phyloP scores from a whole-genome alignment of 768 basidiomycete species.

The Hericium alpestre region DNA sequence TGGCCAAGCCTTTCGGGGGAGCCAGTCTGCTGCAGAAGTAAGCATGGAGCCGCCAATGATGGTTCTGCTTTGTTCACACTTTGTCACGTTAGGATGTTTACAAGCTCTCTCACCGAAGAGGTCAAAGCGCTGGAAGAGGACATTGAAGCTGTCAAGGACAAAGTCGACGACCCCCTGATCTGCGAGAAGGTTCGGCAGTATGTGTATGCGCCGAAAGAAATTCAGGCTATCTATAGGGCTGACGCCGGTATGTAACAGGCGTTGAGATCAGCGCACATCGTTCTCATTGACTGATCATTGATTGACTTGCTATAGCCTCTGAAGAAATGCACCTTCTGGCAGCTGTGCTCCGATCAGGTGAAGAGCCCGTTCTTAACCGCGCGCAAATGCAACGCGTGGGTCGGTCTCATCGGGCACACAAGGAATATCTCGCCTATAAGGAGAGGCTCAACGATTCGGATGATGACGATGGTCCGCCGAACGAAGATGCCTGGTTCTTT shows the following conservation, averaged over 20 bases:
- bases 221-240: slow-evolving; percentile 69
- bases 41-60: slow-evolving; percentile 3
- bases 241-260: slow-evolving; percentile 58
- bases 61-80: neutral
- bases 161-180: slow-evolving; percentile 79
- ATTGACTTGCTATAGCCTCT: slow-evolving; percentile 29
- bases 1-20: slow-evolving; percentile 94
- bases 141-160: slow-evolving; percentile 77
- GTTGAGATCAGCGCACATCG: no score
- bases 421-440: slow-evolving; percentile 53
- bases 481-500: slow-evolving; percentile 94
- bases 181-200: slow-evolving; percentile 83
- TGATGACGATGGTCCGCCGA: slow-evolving; percentile 84
- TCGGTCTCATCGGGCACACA: slow-evolving; percentile 69
- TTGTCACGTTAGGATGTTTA: slow-evolving; percentile 69
- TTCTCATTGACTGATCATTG: no score
- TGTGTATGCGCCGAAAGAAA: slow-evolving; percentile 78
- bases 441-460: slow-evolving; percentile 69
- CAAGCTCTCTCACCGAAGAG: slow-evolving; percentile 83
- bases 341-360: slow-evolving; percentile 68
- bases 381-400: slow-evolving; percentile 75
- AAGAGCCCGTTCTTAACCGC: slow-evolving; percentile 64
- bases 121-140: slow-evolving; percentile 77
- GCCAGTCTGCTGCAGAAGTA: slow-evolving; percentile 84
- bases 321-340: slow-evolving; percentile 71